Conservation (phyloP, 129 eudicot species). For the Pulicaria dysenterica region DNA sequence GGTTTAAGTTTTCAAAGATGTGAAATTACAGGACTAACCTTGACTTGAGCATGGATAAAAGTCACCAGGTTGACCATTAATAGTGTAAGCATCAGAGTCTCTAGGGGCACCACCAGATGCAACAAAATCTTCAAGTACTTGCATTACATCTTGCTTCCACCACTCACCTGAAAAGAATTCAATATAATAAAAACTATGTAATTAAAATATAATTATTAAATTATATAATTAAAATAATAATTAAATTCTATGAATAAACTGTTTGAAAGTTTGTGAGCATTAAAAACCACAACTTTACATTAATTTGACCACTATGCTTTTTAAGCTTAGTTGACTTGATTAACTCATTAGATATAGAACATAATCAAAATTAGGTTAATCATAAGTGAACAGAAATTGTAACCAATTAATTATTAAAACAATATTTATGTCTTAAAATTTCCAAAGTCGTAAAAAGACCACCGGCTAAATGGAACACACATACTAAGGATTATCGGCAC, state of each 20-base stretch:
- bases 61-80: conserved; percentile 82
- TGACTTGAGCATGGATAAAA: conserved; percentile 54
- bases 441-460: no score
- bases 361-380: no score
- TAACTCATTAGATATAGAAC: no score
- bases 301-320: no score
- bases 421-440: background rate
- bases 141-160: conserved; percentile 61
- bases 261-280: no score
- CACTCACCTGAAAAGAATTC: conserved; percentile 71
- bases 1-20: background rate
- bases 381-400: no score
- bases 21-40: conserved; percentile 40
- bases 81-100: conserved; percentile 62
- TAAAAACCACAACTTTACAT: no score
- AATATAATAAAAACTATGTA: no score
- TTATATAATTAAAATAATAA: background rate
- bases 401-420: background rate
- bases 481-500: conserved; percentile 58
- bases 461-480: background rate
- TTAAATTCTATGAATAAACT: background rate
- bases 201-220: no score
- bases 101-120: conserved; percentile 58
- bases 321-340: no score
- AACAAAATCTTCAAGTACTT: conserved; percentile 39